These are phyloP conservation scores for Asterionellopsis glacialis DNA, from an alignment of 108 stramenopile genomes.

Conservation along the genomic window DNA sequence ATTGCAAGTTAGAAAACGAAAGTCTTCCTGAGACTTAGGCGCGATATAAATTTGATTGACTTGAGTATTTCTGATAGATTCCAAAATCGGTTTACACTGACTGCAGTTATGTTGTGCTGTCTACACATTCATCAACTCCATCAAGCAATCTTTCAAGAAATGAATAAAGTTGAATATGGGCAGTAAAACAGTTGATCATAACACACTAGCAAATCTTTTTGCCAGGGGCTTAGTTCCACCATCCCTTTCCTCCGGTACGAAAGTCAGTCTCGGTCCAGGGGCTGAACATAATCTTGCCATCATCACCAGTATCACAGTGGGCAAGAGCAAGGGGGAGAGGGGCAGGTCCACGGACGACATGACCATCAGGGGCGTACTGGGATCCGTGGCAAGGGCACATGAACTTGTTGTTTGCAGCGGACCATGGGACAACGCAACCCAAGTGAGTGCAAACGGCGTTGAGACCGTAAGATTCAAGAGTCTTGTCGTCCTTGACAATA, in stretches of 20 bases:
- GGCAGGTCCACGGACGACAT: constrained; percentile 96
- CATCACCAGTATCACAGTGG: constrained; percentile 79
- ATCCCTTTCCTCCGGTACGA: constrained; percentile 93
- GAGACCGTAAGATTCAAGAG: constrained; percentile 75
- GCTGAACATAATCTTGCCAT: constrained; percentile 86
- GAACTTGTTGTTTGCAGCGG: constrained; percentile 96
- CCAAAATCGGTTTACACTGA: too few species aligned
- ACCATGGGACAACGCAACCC: constrained; percentile 99
- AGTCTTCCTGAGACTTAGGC: too few species aligned
- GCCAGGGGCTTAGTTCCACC: constrained; percentile 83
- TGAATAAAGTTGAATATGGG: too few species aligned
- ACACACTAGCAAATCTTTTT: not conserved
- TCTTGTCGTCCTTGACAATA: constrained; percentile 92
- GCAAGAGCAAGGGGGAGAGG: constrained; percentile 95
- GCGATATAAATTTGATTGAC: too few species aligned
- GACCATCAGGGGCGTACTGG: constrained; percentile 90
- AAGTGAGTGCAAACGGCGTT: constrained; percentile 97
- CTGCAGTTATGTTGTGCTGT: too few species aligned
- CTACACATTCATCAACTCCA: not conserved
- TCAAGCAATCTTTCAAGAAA: not conserved
- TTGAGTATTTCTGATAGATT: too few species aligned
- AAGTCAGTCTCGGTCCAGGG: constrained; percentile 96
- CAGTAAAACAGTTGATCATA: not conserved
- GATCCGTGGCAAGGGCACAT: constrained; percentile 99
- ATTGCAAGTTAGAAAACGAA: too few species aligned